phyloP scores from a whole-genome alignment of 148 eudicot species.

The Limonium bicolor region DNA sequence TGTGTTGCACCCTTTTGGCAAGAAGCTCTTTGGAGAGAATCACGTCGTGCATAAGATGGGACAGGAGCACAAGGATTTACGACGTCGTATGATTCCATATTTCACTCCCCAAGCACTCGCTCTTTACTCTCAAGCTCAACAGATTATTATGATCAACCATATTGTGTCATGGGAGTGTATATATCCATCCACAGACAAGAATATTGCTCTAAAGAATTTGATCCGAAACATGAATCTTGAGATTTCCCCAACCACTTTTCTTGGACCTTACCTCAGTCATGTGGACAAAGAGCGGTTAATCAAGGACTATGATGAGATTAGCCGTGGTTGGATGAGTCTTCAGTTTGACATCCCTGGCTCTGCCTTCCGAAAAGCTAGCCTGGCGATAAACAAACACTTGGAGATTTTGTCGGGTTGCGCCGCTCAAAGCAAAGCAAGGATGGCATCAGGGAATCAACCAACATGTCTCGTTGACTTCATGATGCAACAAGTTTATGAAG shows the following conservation, averaged over 20 bases:
- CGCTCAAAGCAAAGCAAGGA: slow-evolving; percentile 21
- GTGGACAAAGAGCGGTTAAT: slow-evolving; percentile 31
- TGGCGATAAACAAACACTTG: slow-evolving; percentile 35
- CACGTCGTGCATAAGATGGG: slow-evolving; percentile 66
- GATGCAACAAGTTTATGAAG: slow-evolving; percentile 46
- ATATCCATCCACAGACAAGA: neutral
- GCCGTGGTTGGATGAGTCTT: slow-evolving; percentile 46
- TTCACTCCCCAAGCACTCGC: slow-evolving; percentile 57
- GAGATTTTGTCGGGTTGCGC: slow-evolving; percentile 35
- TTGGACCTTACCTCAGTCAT: slow-evolving; percentile 35
- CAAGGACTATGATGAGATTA: slow-evolving; percentile 46
- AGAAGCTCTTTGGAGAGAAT: slow-evolving; percentile 59
- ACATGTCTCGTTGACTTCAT: slow-evolving; percentile 57
- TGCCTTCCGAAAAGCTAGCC: slow-evolving; percentile 49
- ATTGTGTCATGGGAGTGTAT: slow-evolving; percentile 8
- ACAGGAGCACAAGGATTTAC: slow-evolving; percentile 63
- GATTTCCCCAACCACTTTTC: slow-evolving; percentile 65
- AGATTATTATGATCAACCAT: slow-evolving; percentile 28
- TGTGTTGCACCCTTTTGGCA: slow-evolving; percentile 73
- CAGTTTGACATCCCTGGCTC: slow-evolving; percentile 64
- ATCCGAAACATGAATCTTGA: slow-evolving; percentile 70
- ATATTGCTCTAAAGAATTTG: slow-evolving; percentile 27
- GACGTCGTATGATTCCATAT: slow-evolving; percentile 56
- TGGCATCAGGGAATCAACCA: slow-evolving; percentile 29
- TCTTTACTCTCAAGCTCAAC: slow-evolving; percentile 37